Base-by-base conservation (phyloP, 768 basidiomycete species). In the Sarcomyxa edulis region DNA sequence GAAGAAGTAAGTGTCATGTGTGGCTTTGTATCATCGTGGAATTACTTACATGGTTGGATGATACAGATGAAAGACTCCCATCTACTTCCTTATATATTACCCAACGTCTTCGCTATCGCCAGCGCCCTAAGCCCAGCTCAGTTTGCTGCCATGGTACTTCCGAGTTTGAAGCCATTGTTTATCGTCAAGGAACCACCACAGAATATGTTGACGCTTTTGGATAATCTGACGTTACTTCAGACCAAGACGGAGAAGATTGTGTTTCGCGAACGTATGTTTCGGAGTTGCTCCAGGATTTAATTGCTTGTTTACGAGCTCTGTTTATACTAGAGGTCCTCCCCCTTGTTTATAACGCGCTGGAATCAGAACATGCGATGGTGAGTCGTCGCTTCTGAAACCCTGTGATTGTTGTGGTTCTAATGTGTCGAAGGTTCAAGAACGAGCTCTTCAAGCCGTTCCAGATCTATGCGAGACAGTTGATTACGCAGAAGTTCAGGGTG, bases 171-270 rank as follows among this genome's bases (percentile, higher is more conserved):
- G 52, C 95, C 94, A 0, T 61, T 99, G 12, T 99, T 99, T 47
- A 70, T 67, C 0, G 66, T 97, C 53, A 92, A 87, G 56, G 96
- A 99, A 51, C 95, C 96, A 12, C 94, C 95, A 0, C 94, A 97
- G 60, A 96, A 94, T 47, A 95, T 97, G 89, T 60, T 98, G 35
- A 93, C 92, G 0, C 63, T 99, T 18, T 60, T 99, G 31, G 93
- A 97, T 50, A 95, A 95, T 51, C 69, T 99, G 6, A 66, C 74
- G 16, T 75, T 93, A 64, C 69, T 99, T 20, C 90, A 93, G 51
- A 77, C 71, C 42, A 99, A 99, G 64, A 94, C 92, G 2, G 81
- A 87, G 38, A 90, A 92, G 46, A 62, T 61, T 7, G 75, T 85
- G 3, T 98, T 98, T 60, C 71, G 88, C 49, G 92, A 94, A 60